Base-by-base conservation (phyloP, 371 early-diverging fungal species). In the Mucor piriformis region DNA sequence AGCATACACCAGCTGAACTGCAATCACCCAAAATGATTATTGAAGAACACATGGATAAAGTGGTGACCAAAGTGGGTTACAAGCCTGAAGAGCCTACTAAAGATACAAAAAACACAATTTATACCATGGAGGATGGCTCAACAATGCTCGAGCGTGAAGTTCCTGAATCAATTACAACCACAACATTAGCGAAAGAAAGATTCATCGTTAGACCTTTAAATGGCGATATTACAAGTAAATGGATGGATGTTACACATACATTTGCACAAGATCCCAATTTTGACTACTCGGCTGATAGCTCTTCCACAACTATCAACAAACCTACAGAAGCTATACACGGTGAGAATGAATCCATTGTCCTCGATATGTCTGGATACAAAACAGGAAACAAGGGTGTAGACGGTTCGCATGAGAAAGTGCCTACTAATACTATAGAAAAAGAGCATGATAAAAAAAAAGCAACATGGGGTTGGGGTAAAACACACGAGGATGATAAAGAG, bases 331-430 rank as follows among this genome's bases (percentile, higher is more conserved):
- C 25, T 3, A 34, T 50, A 29, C 43, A 61, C 50, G 66, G 12
- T 7, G 73, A 72, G 6, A 61, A 70, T 21, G 74, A 77, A 48
- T 74, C 72, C 1, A 79, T 79, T 42, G 72, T 84, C 13, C 58
- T 84, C 53, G 84, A 84, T 67, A 84, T 84, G 54, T 77, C 84
- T 20, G 84, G 84, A 37, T 84, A 84, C 50, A 84, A 84, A 53
- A 83, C 83, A 3, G 40, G 18, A 49, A 35, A 52, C 1, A 27
- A 18, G 6, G 43, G 32, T 1, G n/a, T 20, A 43, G 34, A 49
- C 23, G 29, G 18, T 23, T 32, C 12, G 0, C 25, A 54, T n/a
- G 27, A 51, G 10, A 32, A 25, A 10, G 18, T 24, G 21, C 18
- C 18, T 21, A 11, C 23, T 12, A 15, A 2, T 48, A 18, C 38